Evolutionary conservation across 1,284 basidiomycete species (phyloP).

Genomic region (Ceratobasidium sp.): DNA sequence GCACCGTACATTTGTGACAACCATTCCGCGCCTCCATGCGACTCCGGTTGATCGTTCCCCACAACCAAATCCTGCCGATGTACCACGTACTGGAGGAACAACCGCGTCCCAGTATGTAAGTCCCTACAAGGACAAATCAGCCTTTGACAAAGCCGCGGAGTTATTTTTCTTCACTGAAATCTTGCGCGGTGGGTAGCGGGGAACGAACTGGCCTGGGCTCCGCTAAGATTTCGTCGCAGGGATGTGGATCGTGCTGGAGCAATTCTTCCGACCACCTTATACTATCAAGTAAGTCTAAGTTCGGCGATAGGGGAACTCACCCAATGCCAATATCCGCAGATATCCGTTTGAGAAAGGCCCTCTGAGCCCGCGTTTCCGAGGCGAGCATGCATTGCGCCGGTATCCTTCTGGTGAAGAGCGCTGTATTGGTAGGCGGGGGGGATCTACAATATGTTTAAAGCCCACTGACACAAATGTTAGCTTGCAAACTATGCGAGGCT

Average conservation of each 20-base stretch:
- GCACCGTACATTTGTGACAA: constrained; percentile 44
- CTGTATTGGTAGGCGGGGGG: constrained; percentile 83
- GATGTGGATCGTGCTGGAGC: constrained; percentile 99
- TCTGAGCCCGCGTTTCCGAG: constrained; percentile 96
- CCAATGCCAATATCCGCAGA: constrained; percentile 57
- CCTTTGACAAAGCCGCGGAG: constrained; percentile 95
- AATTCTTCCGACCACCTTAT: constrained; percentile 97
- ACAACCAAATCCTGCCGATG: constrained; percentile 20
- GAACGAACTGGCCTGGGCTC: neutral
- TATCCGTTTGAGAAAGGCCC: constrained; percentile 99
- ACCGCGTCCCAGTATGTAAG: constrained; percentile 59
- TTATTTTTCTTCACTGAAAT: constrained; percentile 99
- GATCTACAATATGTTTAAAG: neutral
- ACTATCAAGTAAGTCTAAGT: constrained; percentile 79
- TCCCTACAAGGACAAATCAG: constrained; percentile 81
- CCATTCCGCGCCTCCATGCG: constrained; percentile 44
- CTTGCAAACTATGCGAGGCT: constrained; percentile 99
- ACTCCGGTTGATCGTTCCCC: constrained; percentile 41
- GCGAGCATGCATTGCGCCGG: constrained; percentile 97
- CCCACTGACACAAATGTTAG: constrained; percentile 60
- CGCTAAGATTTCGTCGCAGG: constrained; percentile 64
- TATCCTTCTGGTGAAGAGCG: constrained; percentile 99
- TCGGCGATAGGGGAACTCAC: neutral
- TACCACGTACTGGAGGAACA: constrained; percentile 10
- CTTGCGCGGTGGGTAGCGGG: constrained; percentile 76